Evolutionary conservation across 176 grass and related monocot species (phyloP), one percentile per base, ranked within the genome.

Genomic region (Elaeis guineensis): DNA sequence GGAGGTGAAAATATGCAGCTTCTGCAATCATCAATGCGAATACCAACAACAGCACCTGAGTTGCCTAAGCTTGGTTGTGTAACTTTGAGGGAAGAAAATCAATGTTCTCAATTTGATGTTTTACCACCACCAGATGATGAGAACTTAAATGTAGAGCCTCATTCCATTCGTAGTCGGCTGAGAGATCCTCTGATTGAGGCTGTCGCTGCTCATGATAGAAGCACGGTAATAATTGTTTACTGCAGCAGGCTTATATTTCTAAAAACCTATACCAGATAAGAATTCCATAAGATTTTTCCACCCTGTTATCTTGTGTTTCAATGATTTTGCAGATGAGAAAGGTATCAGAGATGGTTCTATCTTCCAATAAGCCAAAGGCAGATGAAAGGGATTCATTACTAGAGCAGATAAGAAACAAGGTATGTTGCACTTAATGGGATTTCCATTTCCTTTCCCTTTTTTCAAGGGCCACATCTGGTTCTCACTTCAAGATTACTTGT

Each of bases 141-240:
- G 65, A 56, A 56, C 50, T 58, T 81, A 51, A 80, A 29, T 44
- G 78, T 57, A 61, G 89, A 86, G 66, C 84, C 81, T 18, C 52
- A 70, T 70, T 98, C 94, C 15, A 74, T 93, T 3, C 83, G 67
- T 39, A 89, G 89, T 51, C 88, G 86, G 25, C 94, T 88, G 26
- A 85, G 94, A 67, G 89, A 89, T 83, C 94, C 88, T 62, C 61
- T 98, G 20, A 90, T 98, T 65, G 94, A 89, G 22, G 88, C 94
- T 81, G 94, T 98, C 57, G 85, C 82, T 65, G 84, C 87, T 65
- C 94, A 98, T 74, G 94, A 98, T 66, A 78, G 94, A 98, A 98
- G 77, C 85, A 93, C 73, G 84, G 94, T 98, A 80, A 4, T 58
- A 57, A 52, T 80, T 28, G 3, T 66, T 44, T 44, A 44, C 35